Conservation (phyloP, 768 basidiomycete genomes). For the Infundibulicybe gibba region DNA sequence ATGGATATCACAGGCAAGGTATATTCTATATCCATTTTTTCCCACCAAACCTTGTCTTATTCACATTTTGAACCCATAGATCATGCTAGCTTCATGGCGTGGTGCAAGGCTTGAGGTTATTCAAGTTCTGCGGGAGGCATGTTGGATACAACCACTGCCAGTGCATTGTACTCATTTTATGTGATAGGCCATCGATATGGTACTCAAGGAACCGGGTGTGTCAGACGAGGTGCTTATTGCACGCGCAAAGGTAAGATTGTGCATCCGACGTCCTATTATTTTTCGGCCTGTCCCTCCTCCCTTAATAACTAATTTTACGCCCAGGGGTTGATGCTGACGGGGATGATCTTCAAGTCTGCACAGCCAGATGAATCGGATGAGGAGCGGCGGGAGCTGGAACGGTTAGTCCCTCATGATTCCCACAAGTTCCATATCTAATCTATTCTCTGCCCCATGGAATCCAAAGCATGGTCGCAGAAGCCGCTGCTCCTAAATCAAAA, state of each 20-base stretch:
- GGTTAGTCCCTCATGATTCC: conserved; percentile 42
- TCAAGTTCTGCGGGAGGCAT: conserved; percentile 75
- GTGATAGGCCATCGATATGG: conserved; percentile 71
- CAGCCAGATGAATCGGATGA: conserved; percentile 89
- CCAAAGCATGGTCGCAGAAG: conserved; percentile 88
- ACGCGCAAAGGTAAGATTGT: conserved; percentile 70
- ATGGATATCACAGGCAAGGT: conserved; percentile 93
- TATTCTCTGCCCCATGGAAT: neutral
- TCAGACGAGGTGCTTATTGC: conserved; percentile 70
- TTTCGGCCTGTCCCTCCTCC: conserved; percentile 9
- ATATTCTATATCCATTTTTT: conserved; percentile 2
- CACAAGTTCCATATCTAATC: neutral
- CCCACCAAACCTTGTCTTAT: neutral
- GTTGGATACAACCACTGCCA: conserved; percentile 5
- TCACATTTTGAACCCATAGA: conserved; percentile 34
- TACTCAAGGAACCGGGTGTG: conserved; percentile 75
- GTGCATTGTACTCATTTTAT: conserved; percentile 1
- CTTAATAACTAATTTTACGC: neutral
- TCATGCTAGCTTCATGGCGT: conserved; percentile 96
- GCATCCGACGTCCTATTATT: too few relatives aligned
- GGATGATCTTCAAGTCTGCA: conserved; percentile 84
- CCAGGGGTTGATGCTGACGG: conserved; percentile 84
- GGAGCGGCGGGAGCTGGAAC: conserved; percentile 91
- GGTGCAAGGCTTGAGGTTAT: conserved; percentile 94
- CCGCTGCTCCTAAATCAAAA: conserved; percentile 70